phyloP scores from a whole-genome alignment of 225 moss, liverwort and hornwort genomes.

The Sphagnum tenellum region DNA sequence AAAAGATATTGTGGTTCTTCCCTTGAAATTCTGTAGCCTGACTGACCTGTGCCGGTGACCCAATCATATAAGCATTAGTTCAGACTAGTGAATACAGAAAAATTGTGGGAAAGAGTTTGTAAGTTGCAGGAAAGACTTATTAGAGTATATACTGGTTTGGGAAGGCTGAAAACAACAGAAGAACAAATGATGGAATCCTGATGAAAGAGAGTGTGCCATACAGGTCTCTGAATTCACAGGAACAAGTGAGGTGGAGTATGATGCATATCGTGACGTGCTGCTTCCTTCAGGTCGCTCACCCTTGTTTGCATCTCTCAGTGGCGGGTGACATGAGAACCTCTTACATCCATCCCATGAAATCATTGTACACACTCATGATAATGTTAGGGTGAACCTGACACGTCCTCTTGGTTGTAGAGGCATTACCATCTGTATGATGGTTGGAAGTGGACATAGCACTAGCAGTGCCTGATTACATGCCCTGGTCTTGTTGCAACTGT shows the following conservation, averaged over 20 bases:
- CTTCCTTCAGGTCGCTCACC: slow-evolving; percentile 72
- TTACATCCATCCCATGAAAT: too few species aligned
- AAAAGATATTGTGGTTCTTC: background rate
- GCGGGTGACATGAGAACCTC: slow-evolving; percentile 22
- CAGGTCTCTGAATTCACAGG: slow-evolving; percentile 66
- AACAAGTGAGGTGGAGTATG: slow-evolving; percentile 75
- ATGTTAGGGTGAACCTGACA: too few species aligned
- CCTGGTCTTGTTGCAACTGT: too few species aligned
- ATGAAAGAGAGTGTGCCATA: background rate
- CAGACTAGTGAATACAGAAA: too few species aligned
- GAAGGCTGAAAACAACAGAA: too few species aligned
- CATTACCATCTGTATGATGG: too few species aligned
- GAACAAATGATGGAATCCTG: too few species aligned
- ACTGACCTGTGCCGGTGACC: background rate
- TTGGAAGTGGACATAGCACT: too few species aligned
- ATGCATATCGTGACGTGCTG: slow-evolving; percentile 64
- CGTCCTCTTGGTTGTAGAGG: too few species aligned
- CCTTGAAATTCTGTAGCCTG: background rate
- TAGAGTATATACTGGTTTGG: background rate
- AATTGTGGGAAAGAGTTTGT: too few species aligned
- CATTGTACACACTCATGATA: background rate
- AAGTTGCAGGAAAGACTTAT: background rate
- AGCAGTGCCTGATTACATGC: too few species aligned
- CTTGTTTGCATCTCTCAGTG: slow-evolving; percentile 34
- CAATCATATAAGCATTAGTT: too few species aligned